Evolutionary conservation across 805 yeast genomes (phyloP).

Genomic region (Helenozyma baotianmanensis): DNA sequence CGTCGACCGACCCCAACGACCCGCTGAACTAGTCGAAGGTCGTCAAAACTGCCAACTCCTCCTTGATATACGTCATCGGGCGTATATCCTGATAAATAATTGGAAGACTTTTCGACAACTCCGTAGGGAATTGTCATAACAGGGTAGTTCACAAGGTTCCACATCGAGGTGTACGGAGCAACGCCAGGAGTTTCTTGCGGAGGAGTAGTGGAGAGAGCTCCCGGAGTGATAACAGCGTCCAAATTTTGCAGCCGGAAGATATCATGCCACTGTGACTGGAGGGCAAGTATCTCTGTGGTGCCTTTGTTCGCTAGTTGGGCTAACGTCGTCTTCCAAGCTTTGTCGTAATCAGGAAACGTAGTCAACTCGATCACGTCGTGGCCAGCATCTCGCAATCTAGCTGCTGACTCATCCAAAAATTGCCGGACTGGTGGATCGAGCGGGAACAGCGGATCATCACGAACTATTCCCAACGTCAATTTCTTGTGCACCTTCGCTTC

Average conservation of each 20-base stretch:
- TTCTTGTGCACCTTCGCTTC: background rate
- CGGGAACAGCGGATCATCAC: background rate
- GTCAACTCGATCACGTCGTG: too few species aligned
- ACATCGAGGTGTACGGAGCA: slow-evolving; percentile 12
- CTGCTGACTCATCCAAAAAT: background rate
- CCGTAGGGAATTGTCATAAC: slow-evolving; percentile 3
- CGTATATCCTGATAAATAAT: too few species aligned
- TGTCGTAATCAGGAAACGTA: background rate
- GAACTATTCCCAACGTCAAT: background rate
- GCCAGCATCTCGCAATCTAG: background rate
- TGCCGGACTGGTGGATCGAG: background rate
- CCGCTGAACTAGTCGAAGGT: too few species aligned
- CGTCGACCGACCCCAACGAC: too few species aligned
- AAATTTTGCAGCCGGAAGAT: slow-evolving; percentile 3
- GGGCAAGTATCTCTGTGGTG: background rate
- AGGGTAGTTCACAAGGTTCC: slow-evolving; percentile 14
- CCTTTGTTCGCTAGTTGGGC: background rate
- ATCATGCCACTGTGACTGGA: slow-evolving; percentile 8
- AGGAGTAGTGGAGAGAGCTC: slow-evolving; percentile 12
- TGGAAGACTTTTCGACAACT: too few species aligned
- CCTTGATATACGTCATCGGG: too few species aligned
- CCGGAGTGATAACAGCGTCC: slow-evolving; percentile 13
- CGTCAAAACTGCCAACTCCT: too few species aligned
- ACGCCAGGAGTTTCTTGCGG: slow-evolving; percentile 14
- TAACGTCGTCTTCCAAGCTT: background rate